These are phyloP conservation scores for Cyclostephanos invisitatus DNA, from an alignment of 108 stramenopile genomes.

Conservation along the genomic window DNA sequence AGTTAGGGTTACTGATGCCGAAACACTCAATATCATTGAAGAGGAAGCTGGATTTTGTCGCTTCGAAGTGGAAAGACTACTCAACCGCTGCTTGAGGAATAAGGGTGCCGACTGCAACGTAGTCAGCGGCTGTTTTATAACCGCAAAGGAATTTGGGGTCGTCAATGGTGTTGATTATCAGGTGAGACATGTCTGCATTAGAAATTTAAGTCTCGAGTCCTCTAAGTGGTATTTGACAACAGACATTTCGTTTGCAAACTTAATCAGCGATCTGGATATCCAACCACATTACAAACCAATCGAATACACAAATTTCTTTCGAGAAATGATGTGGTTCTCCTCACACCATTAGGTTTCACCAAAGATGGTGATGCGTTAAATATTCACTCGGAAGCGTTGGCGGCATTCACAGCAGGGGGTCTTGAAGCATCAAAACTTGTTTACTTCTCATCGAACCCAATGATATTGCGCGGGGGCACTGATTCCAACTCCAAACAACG, in stretches of 20 bases:
- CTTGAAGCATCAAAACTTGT: constrained; percentile 60
- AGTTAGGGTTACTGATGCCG: constrained; percentile 41
- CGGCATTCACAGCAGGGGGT: constrained; percentile 56
- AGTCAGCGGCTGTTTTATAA: constrained; percentile 63
- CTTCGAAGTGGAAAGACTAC: constrained; percentile 61
- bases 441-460: constrained; percentile 54
- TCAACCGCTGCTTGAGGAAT: constrained; percentile 52
- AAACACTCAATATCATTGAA: constrained; percentile 50
- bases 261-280: constrained; percentile 45
- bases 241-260: neutral
- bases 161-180: constrained; percentile 55
- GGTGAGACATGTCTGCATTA: neutral
- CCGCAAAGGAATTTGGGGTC: constrained; percentile 56
- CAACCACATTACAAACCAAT: constrained; percentile 44
- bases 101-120: constrained; percentile 62
- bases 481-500: constrained; percentile 43
- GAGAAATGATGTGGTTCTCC: constrained; percentile 59
- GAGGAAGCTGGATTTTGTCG: constrained; percentile 71
- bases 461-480: constrained; percentile 43
- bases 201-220: neutral
- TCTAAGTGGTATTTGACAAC: too few relatives aligned
- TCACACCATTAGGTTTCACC: constrained; percentile 59
- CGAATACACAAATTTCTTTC: constrained; percentile 38
- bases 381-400: constrained; percentile 58
- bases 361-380: constrained; percentile 54